Conservation (phyloP, 805 yeast genomes). For the Hanseniaspora lachancei region DNA sequence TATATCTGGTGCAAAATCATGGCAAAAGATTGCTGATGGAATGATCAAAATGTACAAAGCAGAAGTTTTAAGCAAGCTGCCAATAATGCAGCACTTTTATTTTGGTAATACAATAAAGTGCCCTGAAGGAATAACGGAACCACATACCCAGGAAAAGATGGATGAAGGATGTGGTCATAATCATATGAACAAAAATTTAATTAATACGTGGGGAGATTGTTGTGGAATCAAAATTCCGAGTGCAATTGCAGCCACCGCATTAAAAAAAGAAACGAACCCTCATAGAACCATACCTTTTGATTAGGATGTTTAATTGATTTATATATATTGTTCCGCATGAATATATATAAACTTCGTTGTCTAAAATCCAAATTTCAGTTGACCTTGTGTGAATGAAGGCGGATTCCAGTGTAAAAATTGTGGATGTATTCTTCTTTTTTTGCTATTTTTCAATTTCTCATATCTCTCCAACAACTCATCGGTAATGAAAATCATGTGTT, state of each 20-base stretch:
- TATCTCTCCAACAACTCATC: slow-evolving; percentile 69
- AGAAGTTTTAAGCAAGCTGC: slow-evolving; percentile 80
- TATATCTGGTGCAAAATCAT: slow-evolving; percentile 75
- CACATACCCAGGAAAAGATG: slow-evolving; percentile 20
- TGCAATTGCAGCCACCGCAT: slow-evolving; percentile 77
- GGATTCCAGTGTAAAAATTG: slow-evolving; percentile 76
- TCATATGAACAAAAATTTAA: slow-evolving; percentile 23
- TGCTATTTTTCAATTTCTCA: slow-evolving; percentile 55
- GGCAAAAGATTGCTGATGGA: slow-evolving; percentile 87
- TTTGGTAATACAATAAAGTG: slow-evolving; percentile 61
- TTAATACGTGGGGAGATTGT: slow-evolving; percentile 85
- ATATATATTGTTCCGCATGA: background rate
- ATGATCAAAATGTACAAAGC: slow-evolving; percentile 92
- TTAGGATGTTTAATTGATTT: slow-evolving; percentile 22
- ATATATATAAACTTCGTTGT: background rate
- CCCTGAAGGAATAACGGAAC: slow-evolving; percentile 52
- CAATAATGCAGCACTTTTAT: slow-evolving; percentile 86
- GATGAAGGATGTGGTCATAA: slow-evolving; percentile 30
- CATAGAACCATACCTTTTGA: slow-evolving; percentile 54
- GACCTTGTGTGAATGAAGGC: slow-evolving; percentile 87
- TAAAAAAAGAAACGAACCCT: slow-evolving; percentile 21
- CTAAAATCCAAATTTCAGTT: slow-evolving; percentile 63
- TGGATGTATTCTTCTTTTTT: slow-evolving; percentile 65
- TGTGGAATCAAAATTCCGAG: slow-evolving; percentile 95
- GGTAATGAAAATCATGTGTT: slow-evolving; percentile 76